phyloP scores from a whole-genome alignment of 495 filamentous ascomycete genomes.

The Schizothecium vesticola region DNA sequence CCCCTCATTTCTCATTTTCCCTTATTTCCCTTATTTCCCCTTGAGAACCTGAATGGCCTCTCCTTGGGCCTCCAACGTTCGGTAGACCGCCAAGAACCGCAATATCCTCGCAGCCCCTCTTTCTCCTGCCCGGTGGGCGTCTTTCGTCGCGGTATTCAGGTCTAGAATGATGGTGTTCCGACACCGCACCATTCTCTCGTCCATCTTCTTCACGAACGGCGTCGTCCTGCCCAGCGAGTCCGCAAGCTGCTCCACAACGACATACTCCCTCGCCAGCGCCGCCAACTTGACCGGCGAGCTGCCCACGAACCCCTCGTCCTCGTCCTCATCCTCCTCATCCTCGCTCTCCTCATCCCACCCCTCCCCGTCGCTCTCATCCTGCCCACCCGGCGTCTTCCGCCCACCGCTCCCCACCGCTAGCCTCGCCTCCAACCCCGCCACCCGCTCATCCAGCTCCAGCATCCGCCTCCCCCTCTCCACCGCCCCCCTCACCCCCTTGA shows the following conservation, averaged over 20 bases:
- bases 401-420: constrained; percentile 44
- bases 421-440: constrained; percentile 69
- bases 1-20: constrained; percentile 23
- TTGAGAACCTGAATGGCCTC: constrained; percentile 72
- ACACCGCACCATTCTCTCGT: constrained; percentile 46
- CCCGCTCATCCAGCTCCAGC: constrained; percentile 62
- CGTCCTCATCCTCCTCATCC: constrained; percentile 25
- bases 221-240: constrained; percentile 38
- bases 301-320: constrained; percentile 26
- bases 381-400: constrained; percentile 20
- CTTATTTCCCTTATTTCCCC: constrained; percentile 41
- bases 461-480: constrained; percentile 58
- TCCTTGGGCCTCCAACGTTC: constrained; percentile 64
- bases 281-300: constrained; percentile 40
- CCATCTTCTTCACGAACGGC: constrained; percentile 46
- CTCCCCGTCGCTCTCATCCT: constrained; percentile 31
- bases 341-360: constrained; percentile 20
- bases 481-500: constrained; percentile 34
- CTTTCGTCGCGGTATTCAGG: constrained; percentile 70
- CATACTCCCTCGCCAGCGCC: constrained; percentile 41
- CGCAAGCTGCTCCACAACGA: constrained; percentile 33
- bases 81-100: constrained; percentile 69
- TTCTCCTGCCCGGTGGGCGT: constrained; percentile 52
- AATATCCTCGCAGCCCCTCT: constrained; percentile 55
- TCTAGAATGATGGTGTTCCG: constrained; percentile 79